Evolutionary conservation across 768 basidiomycete species (phyloP).

Genomic region (Harrya chromipes): DNA sequence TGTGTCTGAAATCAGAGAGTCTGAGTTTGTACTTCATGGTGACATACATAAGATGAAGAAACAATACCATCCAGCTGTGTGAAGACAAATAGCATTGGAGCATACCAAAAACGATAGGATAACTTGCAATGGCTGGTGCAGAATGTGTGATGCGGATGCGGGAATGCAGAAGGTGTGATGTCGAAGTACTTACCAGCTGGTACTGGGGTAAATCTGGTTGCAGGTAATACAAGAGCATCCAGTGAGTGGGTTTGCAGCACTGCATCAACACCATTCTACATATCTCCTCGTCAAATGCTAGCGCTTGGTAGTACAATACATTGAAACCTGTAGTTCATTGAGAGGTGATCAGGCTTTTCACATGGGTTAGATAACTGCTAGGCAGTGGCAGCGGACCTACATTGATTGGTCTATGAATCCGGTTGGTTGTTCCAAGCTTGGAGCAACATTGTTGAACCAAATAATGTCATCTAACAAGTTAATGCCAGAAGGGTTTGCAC

Average conservation of each 20-base stretch:
- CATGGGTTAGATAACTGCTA: too few relatives aligned
- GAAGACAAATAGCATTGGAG: too few relatives aligned
- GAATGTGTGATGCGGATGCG: background rate
- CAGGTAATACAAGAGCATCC: slow-evolving; percentile 50
- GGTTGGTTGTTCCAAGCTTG: slow-evolving; percentile 42
- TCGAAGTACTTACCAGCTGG: slow-evolving; percentile 16
- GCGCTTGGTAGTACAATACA: slow-evolving; percentile 39
- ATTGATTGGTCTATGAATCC: slow-evolving; percentile 33
- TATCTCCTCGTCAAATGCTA: slow-evolving; percentile 45
- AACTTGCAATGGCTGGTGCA: slow-evolving; percentile 31
- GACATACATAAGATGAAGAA: too few relatives aligned
- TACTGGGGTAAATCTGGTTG: slow-evolving; percentile 18
- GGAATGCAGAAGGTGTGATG: background rate
- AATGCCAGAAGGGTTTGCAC: slow-evolving; percentile 56
- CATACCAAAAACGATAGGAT: slow-evolving; percentile 33
- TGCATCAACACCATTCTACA: slow-evolving; percentile 56
- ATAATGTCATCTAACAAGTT: slow-evolving; percentile 56
- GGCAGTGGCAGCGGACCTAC: slow-evolving; percentile 23
- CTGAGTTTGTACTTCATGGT: too few relatives aligned
- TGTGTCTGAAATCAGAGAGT: too few relatives aligned
- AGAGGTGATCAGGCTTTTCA: slow-evolving; percentile 22
- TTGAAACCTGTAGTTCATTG: slow-evolving; percentile 27
- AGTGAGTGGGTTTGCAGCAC: slow-evolving; percentile 42
- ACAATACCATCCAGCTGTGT: too few relatives aligned
- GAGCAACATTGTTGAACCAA: slow-evolving; percentile 49